Percentiles rank a stretch among this genome's conserved stretches.
These are phyloP conservation scores for Scedosporium dehoogii DNA, from an alignment of 2,329 filamentous ascomycete species.

Conservation along the genomic window DNA sequence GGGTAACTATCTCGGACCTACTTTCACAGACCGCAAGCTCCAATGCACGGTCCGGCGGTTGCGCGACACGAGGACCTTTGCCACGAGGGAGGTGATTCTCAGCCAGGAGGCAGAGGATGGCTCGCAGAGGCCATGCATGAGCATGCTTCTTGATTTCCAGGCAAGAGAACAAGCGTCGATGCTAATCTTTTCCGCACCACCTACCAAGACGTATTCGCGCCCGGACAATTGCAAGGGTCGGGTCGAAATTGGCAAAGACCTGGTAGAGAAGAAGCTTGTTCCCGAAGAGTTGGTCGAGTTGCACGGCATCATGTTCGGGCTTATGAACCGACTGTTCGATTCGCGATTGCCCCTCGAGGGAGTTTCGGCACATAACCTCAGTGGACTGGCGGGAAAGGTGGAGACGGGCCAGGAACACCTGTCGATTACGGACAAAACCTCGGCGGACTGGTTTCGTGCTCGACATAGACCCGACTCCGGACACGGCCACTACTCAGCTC, in stretches of 20 bases:
- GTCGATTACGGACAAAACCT: slow-evolving; percentile 19
- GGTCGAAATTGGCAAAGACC: slow-evolving; percentile 10
- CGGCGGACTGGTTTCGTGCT: slow-evolving; percentile 27
- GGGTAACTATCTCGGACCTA: slow-evolving; percentile 32
- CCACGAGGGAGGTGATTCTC: slow-evolving; percentile 29
- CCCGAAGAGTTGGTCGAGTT: slow-evolving; percentile 11
- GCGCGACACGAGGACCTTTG: slow-evolving; percentile 32
- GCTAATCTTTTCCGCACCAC: slow-evolving; percentile 25
- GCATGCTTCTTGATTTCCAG: slow-evolving; percentile 33
- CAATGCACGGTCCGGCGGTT: slow-evolving; percentile 19
- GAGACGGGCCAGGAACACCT: slow-evolving; percentile 27
- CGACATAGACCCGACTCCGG: slow-evolving; percentile 12
- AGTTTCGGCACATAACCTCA: slow-evolving; percentile 27
- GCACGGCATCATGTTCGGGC: slow-evolving; percentile 17
- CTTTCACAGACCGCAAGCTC: slow-evolving; percentile 24
- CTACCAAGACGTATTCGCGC: slow-evolving; percentile 18
- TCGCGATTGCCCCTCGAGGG: slow-evolving; percentile 22
- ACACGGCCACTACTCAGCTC: slow-evolving; percentile 21
- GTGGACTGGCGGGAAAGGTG: slow-evolving; percentile 18
- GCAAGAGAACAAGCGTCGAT: slow-evolving; percentile 21
- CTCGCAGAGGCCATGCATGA: slow-evolving; percentile 22
- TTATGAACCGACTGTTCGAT: slow-evolving; percentile 20
- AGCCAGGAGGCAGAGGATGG: slow-evolving; percentile 24
- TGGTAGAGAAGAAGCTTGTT: slow-evolving; percentile 15
- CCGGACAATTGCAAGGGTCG: slow-evolving; percentile 12